Evolutionary conservation across 768 basidiomycete species (phyloP).

Genomic region (Boletus tomentosulus): DNA sequence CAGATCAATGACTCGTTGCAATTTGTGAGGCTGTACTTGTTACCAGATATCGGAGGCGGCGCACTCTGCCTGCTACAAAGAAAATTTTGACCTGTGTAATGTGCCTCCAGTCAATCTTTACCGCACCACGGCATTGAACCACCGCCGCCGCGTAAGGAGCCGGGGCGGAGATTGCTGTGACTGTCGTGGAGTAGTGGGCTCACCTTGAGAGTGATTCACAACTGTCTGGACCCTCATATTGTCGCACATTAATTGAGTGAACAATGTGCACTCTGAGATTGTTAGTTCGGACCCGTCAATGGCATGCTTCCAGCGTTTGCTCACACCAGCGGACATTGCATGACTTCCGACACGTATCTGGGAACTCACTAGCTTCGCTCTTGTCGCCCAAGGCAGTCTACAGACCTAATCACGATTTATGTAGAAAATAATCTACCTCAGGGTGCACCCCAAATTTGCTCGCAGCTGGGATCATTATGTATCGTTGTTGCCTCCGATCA

Average conservation of each 20-base stretch:
- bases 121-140: conserved; percentile 3
- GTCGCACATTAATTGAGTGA: conserved; percentile 9
- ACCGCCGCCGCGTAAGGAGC: conserved; percentile 9
- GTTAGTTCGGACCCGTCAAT: conserved; percentile 22
- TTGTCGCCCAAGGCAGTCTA: conserved; percentile 8
- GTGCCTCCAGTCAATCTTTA: conserved; percentile 7
- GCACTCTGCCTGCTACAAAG: conserved; percentile 7
- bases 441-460: conserved; percentile 31
- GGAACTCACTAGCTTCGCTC: not conserved
- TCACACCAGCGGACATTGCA: conserved; percentile 2
- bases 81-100: conserved; percentile 13
- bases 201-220: not conserved
- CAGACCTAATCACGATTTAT: conserved; percentile 12
- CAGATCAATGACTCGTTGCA: conserved; percentile 16
- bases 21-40: conserved; percentile 19
- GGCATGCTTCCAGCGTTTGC: not conserved
- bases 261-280: not conserved
- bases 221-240: conserved; percentile 1
- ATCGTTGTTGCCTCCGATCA: conserved; percentile 23
- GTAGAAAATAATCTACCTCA: conserved; percentile 19
- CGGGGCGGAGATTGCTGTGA: conserved; percentile 30
- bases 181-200: not conserved
- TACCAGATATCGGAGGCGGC: conserved; percentile 10
- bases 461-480: conserved; percentile 33
- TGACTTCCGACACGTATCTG: conserved; percentile 16